phyloP scores from a whole-genome alignment of 495 filamentous ascomycete genomes.

The Pseudomonodictys pantanalensis region DNA sequence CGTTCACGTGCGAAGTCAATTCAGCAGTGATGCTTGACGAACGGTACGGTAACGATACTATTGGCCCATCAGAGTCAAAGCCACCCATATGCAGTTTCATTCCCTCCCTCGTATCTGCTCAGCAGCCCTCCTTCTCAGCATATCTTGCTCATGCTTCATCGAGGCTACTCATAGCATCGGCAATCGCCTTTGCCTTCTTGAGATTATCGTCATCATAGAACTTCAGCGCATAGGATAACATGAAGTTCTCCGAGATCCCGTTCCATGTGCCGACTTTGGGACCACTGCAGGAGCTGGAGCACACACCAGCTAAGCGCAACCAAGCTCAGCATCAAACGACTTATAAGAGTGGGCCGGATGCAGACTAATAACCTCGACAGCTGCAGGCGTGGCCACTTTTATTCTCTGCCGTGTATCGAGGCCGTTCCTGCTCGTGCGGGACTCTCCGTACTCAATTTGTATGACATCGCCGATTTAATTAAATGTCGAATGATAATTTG shows the following conservation, averaged over 20 bases:
- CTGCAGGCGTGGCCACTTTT: not conserved
- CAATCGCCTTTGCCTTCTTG: slow-evolving; percentile 11
- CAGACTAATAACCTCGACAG: not conserved
- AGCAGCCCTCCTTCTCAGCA: no score
- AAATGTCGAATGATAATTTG: no score
- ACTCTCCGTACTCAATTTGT: no score
- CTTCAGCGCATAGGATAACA: slow-evolving; percentile 25
- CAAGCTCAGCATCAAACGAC: not conserved
- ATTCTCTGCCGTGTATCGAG: not conserved
- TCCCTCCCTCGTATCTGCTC: no score
- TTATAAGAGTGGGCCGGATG: not conserved
- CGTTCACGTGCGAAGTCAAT: not conserved
- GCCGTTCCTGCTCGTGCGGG: not conserved
- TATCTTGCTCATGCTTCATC: no score
- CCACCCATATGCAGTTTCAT: no score
- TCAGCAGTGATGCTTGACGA: not conserved
- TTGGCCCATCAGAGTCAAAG: not conserved
- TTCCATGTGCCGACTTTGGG: not conserved
- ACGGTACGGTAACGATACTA: not conserved
- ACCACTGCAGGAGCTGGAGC: not conserved
- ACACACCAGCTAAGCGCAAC: not conserved
- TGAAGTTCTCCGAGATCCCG: slow-evolving; percentile 33
- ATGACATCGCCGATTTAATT: no score
- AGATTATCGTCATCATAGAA: slow-evolving; percentile 26
- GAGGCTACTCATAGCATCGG: slow-evolving; percentile 1